Percentiles rank a stretch among this genome's conserved stretches.
Evolutionary conservation across 805 yeast species (phyloP).

Genomic region (Lachancea kluyveri): DNA sequence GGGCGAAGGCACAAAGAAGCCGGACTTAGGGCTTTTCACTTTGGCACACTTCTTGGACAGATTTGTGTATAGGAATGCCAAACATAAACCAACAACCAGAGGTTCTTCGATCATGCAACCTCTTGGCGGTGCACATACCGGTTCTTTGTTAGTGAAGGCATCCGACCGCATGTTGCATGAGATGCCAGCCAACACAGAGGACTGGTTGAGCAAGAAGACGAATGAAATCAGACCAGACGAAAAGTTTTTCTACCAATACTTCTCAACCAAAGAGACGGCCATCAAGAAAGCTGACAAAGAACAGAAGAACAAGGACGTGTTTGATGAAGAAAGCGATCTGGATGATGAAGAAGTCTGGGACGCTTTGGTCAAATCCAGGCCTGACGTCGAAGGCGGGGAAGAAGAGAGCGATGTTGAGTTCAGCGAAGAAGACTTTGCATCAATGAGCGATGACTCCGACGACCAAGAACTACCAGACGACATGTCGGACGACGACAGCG

Average conservation of each 20-base stretch:
- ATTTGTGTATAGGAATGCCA: constrained; percentile 91
- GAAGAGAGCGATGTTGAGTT: constrained; percentile 35
- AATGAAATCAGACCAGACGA: constrained; percentile 80
- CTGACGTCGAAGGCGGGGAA: constrained; percentile 58
- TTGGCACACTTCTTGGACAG: constrained; percentile 88
- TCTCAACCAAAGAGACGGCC: constrained; percentile 50
- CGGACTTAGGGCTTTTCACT: constrained; percentile 86
- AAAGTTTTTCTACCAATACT: constrained; percentile 80
- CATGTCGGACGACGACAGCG: constrained; percentile 31
- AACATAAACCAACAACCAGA: constrained; percentile 62
- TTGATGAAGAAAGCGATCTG: constrained; percentile 39
- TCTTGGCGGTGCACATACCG: constrained; percentile 60
- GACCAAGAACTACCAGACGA: constrained; percentile 33
- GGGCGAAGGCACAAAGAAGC: constrained; percentile 46
- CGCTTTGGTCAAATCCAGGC: constrained; percentile 68
- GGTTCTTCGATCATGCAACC: constrained; percentile 98
- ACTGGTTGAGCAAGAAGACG: constrained; percentile 67
- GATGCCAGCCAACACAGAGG: constrained; percentile 76
- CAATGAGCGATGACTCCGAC: constrained; percentile 9
- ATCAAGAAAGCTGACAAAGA: constrained; percentile 27
- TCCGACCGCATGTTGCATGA: constrained; percentile 38
- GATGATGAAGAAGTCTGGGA: constrained; percentile 75
- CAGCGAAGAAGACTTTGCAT: constrained; percentile 35
- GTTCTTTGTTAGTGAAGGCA: constrained; percentile 61
- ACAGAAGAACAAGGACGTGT: constrained; percentile 32